Conservation (phyloP, 805 yeast genomes). For the Metschnikowia cubensis region DNA sequence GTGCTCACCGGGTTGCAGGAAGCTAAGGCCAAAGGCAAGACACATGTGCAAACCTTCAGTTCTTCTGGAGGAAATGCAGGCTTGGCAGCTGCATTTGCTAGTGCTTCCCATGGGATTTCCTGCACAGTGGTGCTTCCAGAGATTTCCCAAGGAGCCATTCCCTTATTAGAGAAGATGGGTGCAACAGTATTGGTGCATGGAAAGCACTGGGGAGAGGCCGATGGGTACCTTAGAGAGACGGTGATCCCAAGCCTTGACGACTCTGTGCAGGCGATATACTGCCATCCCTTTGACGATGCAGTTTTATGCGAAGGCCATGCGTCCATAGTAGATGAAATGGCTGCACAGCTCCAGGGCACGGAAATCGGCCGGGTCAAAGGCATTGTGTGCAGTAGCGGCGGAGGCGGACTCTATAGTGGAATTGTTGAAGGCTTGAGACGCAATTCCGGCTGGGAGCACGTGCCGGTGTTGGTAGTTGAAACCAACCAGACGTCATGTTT, state of each 20-base stretch:
- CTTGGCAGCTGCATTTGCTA: conserved; percentile 49
- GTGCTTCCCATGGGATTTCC: conserved; percentile 29
- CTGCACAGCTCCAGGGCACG: conserved; percentile 21
- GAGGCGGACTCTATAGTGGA: conserved; percentile 56
- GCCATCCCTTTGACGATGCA: conserved; percentile 53
- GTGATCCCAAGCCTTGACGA: conserved; percentile 19
- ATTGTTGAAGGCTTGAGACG: conserved; percentile 40
- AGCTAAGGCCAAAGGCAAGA: conserved; percentile 21
- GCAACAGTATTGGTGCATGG: conserved; percentile 50
- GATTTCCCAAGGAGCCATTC: conserved; percentile 43
- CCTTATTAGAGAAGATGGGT: conserved; percentile 43
- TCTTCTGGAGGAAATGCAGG: conserved; percentile 60
- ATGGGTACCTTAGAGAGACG: conserved; percentile 30
- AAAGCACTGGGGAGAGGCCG: conserved; percentile 49
- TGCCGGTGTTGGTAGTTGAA: conserved; percentile 42
- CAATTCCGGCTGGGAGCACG: conserved; percentile 22
- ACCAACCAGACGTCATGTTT: conserved; percentile 62
- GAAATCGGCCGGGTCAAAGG: conserved; percentile 33
- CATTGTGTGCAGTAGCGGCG: conserved; percentile 53
- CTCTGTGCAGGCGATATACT: conserved; percentile 37
- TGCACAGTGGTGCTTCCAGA: conserved; percentile 63
- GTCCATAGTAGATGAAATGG: conserved; percentile 34
- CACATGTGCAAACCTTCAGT: conserved; percentile 39
- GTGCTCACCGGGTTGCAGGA: conserved; percentile 30
- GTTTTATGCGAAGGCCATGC: conserved; percentile 55